Conservation (phyloP, 352 stramenopile genomes). For the Phytophthora pinifolia region DNA sequence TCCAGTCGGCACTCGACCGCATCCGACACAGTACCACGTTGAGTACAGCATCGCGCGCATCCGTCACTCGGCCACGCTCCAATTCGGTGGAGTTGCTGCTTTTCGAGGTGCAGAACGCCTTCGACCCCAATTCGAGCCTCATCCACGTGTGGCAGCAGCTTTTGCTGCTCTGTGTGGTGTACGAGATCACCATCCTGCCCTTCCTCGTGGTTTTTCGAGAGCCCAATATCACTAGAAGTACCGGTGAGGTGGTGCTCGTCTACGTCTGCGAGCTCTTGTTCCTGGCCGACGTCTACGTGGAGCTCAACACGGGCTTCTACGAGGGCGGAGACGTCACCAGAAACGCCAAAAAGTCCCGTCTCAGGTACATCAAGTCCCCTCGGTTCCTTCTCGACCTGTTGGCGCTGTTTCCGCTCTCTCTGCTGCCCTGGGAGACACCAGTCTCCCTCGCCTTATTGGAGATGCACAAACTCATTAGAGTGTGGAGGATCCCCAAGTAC, state of each 20-base stretch:
- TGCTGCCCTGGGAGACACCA: conserved; percentile 20
- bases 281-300: conserved; percentile 51
- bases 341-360: conserved; percentile 45
- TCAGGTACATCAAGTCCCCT: conserved; percentile 56
- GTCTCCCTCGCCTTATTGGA: conserved; percentile 49
- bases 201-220: conserved; percentile 49
- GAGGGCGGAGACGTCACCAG: conserved; percentile 58
- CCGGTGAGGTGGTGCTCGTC: conserved; percentile 34
- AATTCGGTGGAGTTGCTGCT: conserved; percentile 58
- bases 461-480: conserved; percentile 59
- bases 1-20: conserved; percentile 11
- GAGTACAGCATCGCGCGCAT: conserved; percentile 16
- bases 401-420: conserved; percentile 45
- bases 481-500: conserved; percentile 54
- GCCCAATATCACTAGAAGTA: conserved; percentile 16
- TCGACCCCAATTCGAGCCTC: conserved; percentile 53
- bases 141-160: conserved; percentile 64
- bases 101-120: conserved; percentile 48
- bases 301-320: conserved; percentile 76
- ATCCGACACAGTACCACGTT: conserved; percentile 20
- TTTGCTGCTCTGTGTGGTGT: conserved; percentile 52
- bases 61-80: conserved; percentile 37
- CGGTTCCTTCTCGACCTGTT: conserved; percentile 52
- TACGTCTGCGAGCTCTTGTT: conserved; percentile 66
- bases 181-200: conserved; percentile 55